These are phyloP conservation scores for Pyronema domesticum DNA, from an alignment of 495 filamentous ascomycete species.

Conservation along the genomic window DNA sequence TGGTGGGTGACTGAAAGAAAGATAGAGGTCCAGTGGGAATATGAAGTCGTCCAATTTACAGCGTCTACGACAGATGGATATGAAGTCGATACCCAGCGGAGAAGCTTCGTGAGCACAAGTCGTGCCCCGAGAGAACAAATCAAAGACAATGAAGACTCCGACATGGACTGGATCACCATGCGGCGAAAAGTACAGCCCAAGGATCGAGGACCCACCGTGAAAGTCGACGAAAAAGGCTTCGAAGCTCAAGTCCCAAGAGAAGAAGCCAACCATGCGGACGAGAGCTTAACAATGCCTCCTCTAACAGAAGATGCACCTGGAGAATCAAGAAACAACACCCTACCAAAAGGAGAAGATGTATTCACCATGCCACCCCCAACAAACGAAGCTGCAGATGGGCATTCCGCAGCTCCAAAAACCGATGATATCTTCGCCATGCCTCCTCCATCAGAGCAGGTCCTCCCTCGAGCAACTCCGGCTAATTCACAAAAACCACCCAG, in stretches of 20 bases:
- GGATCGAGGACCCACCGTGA: background rate
- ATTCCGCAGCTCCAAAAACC: too few species aligned
- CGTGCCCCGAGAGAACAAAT: background rate
- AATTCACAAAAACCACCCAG: too few species aligned
- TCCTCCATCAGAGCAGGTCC: background rate
- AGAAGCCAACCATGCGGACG: background rate
- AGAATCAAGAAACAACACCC: too few species aligned
- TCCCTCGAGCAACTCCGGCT: background rate
- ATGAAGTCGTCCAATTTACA: background rate
- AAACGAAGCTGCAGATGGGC: too few species aligned
- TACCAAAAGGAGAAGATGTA: background rate
- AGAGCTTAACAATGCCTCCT: background rate
- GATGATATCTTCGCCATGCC: background rate
- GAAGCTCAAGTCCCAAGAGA: background rate
- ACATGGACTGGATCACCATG: slow-evolving; percentile 1
- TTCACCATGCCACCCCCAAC: background rate
- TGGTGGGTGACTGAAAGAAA: background rate
- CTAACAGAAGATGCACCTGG: too few species aligned
- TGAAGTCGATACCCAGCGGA: background rate
- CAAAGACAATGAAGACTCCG: background rate
- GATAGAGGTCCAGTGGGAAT: background rate
- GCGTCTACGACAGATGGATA: background rate
- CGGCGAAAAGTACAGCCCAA: background rate
- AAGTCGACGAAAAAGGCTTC: background rate
- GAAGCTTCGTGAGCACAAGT: background rate